Percentiles rank a stretch among this genome's conserved stretches.
Evolutionary conservation across 2,329 filamentous ascomycete genomes (phyloP).

Genomic region (Plectosphaerella sp.): DNA sequence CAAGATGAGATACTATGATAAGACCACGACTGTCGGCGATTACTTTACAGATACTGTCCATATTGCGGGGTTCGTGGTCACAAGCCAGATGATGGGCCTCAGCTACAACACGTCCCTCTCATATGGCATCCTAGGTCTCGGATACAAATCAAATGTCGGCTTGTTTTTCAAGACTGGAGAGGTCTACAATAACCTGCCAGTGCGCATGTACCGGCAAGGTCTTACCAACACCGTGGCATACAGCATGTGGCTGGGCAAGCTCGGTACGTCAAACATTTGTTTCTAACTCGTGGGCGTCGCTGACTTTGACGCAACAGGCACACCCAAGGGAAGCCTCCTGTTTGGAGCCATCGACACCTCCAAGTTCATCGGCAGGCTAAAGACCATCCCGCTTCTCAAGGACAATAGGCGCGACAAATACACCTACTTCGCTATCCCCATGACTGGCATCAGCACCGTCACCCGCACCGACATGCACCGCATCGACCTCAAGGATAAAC

Average conservation of each 20-base stretch:
- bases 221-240: slow-evolving; percentile 65
- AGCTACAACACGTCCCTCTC: slow-evolving; percentile 48
- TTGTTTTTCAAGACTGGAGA: slow-evolving; percentile 19
- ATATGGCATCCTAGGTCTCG: slow-evolving; percentile 57
- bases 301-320: slow-evolving; percentile 24
- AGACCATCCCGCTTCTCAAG: slow-evolving; percentile 52
- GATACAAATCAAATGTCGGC: slow-evolving; percentile 53
- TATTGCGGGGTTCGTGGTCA: slow-evolving; percentile 47
- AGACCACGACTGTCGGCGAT: slow-evolving; percentile 69
- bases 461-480: not conserved
- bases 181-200: slow-evolving; percentile 56
- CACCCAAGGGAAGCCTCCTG: slow-evolving; percentile 65
- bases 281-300: not conserved
- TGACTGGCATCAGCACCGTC: slow-evolving; percentile 42
- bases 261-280: slow-evolving; percentile 20
- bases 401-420: slow-evolving; percentile 27
- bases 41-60: slow-evolving; percentile 61
- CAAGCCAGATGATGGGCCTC: slow-evolving; percentile 55
- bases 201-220: slow-evolving; percentile 58
- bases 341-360: slow-evolving; percentile 78
- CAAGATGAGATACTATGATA: slow-evolving; percentile 84
- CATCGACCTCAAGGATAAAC: slow-evolving; percentile 10
- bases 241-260: slow-evolving; percentile 63
- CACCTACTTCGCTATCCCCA: slow-evolving; percentile 41
- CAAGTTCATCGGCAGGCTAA: slow-evolving; percentile 64